Conservation (phyloP, 2,329 filamentous ascomycete genomes). For the Fusarium sp. region DNA sequence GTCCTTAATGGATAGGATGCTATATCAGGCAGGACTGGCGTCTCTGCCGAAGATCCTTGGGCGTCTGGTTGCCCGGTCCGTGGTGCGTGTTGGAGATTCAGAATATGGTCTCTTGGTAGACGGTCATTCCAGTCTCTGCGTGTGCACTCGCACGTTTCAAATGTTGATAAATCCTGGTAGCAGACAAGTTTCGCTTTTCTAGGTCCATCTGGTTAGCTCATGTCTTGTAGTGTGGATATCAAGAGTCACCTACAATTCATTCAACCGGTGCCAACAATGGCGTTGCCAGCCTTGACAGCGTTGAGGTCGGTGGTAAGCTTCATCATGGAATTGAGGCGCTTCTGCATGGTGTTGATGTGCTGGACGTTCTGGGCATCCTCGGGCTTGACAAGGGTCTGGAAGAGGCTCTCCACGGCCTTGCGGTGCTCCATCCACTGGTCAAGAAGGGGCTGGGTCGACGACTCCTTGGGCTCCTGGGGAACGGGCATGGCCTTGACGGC, state of each 20-base stretch:
- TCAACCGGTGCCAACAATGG: constrained; percentile 46
- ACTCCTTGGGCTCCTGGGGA: constrained; percentile 46
- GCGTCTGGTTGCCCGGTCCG: constrained; percentile 29
- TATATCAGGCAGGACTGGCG: constrained; percentile 29
- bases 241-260: constrained; percentile 37
- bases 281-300: constrained; percentile 38
- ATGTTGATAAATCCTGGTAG: constrained; percentile 35
- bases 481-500: constrained; percentile 53
- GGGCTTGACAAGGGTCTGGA: constrained; percentile 58
- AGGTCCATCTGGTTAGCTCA: constrained; percentile 14
- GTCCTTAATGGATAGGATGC: constrained; percentile 26
- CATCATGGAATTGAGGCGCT: constrained; percentile 60
- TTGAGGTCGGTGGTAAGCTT: constrained; percentile 54
- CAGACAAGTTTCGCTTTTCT: constrained; percentile 39
- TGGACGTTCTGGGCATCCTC: constrained; percentile 62
- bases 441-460: constrained; percentile 52
- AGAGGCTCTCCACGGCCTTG: constrained; percentile 67
- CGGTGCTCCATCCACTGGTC: constrained; percentile 69
- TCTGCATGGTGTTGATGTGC: constrained; percentile 60
- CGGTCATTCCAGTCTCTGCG: constrained; percentile 29
- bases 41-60: constrained; percentile 35
- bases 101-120: constrained; percentile 38
- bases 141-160: constrained; percentile 40
- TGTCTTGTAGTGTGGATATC: background rate
- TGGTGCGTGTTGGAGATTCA: constrained; percentile 34